These are phyloP conservation scores for Paraconiothyrium sp. DNA, from an alignment of 2,329 filamentous ascomycete species.

Conservation along the genomic window DNA sequence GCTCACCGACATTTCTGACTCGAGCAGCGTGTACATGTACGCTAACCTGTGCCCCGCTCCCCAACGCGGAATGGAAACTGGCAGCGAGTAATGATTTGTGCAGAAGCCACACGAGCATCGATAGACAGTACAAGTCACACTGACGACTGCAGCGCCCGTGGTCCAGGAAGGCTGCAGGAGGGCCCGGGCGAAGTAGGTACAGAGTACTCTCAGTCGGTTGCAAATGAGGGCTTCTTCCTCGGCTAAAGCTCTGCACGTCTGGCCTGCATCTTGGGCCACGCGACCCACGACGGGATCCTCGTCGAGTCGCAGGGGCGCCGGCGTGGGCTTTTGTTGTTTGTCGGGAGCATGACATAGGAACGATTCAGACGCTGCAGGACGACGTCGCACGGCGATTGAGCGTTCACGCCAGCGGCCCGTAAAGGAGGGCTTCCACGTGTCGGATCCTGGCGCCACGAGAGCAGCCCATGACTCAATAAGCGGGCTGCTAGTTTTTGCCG, in stretches of 20 bases:
- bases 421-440: conserved; percentile 44
- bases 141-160: neutral
- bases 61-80: neutral
- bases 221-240: neutral
- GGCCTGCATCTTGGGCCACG: conserved; percentile 14
- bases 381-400: conserved; percentile 13
- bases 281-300: conserved; percentile 8
- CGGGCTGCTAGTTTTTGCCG: conserved; percentile 29
- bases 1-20: conserved; percentile 47
- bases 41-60: conserved; percentile 29
- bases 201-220: neutral
- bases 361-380: conserved; percentile 15
- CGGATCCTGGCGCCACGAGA: conserved; percentile 36
- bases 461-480: conserved; percentile 39
- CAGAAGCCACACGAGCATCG: conserved; percentile 35
- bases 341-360: conserved; percentile 16
- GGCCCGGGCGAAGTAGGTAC: neutral
- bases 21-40: conserved; percentile 23
- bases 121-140: conserved; percentile 10
- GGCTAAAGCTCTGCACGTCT: conserved; percentile 1
- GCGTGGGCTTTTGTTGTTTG: conserved; percentile 3
- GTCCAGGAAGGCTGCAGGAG: neutral
- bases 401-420: conserved; percentile 46
- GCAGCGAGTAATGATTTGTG: conserved; percentile 20
- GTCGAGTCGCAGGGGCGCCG: conserved; percentile 9